Evolutionary conservation across 352 stramenopile species (phyloP), one percentile per base, ranked within the genome.

Genomic region (Phytophthora meadii): DNA sequence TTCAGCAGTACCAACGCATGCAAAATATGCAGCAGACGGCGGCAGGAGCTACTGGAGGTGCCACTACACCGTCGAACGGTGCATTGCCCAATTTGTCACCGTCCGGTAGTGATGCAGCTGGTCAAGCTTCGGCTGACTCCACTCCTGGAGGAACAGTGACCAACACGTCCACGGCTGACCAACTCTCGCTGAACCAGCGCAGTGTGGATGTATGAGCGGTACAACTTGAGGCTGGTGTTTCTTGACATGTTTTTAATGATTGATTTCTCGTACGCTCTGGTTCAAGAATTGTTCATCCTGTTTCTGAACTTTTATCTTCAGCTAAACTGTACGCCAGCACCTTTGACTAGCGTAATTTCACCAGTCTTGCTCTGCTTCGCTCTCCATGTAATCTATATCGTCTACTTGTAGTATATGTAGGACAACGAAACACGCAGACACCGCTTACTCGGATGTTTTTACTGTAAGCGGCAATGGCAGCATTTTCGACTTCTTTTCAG

Each of bases 1-100:
- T 96, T 14, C 88, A 96, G 74, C 88, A 96, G 68, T 96, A 95
- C 75, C 88, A 96, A 67, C 61, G 67, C 2, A 75, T 75, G 62
- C 84, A 95, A 67, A 81, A 74, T 36, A 88, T 95, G 77, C 84
- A 93, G 64, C 76, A 84, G 44, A 72, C 53, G 19, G 48, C 53
- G 39, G 39, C 61, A 2, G 50, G 34, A 10, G 50, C 24, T 48
- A 36, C 41, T 15, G 59, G 42, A 51, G 65, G 51, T 1, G 32
- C 46, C 9, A 50, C 61, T 7, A 58, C 65, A 2, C 47, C 64
- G 40, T 71, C 65, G 22, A 70, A 71, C 32, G 70, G 69, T 28
- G 67, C 68, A 5, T 53, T 82, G 50, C 67, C 62, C 7, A 78
- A 77, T 36, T 41, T 85, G 51, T 81, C 82, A 17, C 70, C 82